Evolutionary conservation across 2,329 filamentous ascomycete species (phyloP), one percentile per base, ranked within the genome.

Genomic region (Lomentospora prolificans): DNA sequence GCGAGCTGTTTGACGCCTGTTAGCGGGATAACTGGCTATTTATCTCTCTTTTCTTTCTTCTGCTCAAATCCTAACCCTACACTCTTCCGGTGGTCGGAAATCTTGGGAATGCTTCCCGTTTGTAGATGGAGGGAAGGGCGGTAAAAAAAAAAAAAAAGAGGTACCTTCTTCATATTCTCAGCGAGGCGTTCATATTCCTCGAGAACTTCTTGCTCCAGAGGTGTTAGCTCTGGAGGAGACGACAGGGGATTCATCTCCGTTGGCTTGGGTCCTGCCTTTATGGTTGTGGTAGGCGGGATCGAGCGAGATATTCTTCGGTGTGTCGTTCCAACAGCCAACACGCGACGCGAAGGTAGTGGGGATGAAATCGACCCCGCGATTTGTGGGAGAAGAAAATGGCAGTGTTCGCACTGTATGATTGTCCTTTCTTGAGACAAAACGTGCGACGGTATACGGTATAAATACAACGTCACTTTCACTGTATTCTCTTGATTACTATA

Each of bases 111-210:
- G n/a, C n/a, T n/a, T n/a, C n/a, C n/a, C n/a, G n/a, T n/a, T n/a
- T n/a, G n/a, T n/a, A n/a, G n/a, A n/a, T n/a, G n/a, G n/a, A n/a
- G n/a, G n/a, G n/a, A n/a, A n/a, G n/a, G n/a, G n/a, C n/a, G n/a
- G n/a, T n/a, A n/a, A n/a, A n/a, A n/a, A n/a, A n/a, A n/a, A n/a
- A n/a, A n/a, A n/a, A n/a, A n/a, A n/a, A n/a, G n/a, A n/a, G n/a
- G 44, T 71, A 92, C 94, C 73, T 87, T 87, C 65, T 95, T 95
- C 79, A 99, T 86, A 67, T 97, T 99, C 63, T 87, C 86, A 0
- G 92, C 82, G 30, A 99, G 73, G 12, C 86, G 80, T 62, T 92
- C 84, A 66, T 99, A 99, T 70, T 99, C 94, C 59, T 97, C 90
- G 1, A 99, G 77, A 1, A 99, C 87, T 67, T 97, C 90, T 69